These are phyloP conservation scores for Arctium minus DNA, from an alignment of 129 eudicot species.

Conservation along the genomic window DNA sequence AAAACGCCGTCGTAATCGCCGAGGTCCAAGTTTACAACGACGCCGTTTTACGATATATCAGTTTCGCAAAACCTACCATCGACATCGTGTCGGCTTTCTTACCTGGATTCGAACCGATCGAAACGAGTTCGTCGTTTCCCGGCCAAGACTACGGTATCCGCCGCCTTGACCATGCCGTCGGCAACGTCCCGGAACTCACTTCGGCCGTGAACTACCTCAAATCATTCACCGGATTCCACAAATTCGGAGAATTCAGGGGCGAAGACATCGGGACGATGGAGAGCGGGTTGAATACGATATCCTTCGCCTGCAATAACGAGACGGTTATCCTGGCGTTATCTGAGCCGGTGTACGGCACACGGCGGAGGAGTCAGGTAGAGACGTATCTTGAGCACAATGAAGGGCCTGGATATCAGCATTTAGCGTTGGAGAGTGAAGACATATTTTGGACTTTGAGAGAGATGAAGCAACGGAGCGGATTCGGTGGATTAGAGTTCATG, in stretches of 20 bases:
- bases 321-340: conserved; percentile 62
- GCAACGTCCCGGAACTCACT: conserved; percentile 63
- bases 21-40: conserved; percentile 70
- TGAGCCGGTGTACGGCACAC: conserved; percentile 79
- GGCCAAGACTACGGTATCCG: conserved; percentile 55
- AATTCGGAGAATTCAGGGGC: conserved; percentile 66
- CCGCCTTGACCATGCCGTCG: conserved; percentile 75
- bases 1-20: conserved; percentile 29
- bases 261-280: conserved; percentile 84
- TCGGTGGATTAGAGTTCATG: conserved; percentile 96
- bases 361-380: conserved; percentile 88
- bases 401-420: conserved; percentile 87
- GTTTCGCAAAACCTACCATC: conserved; percentile 20
- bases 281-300: conserved; percentile 77
- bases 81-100: conserved; percentile 22
- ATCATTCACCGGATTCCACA: conserved; percentile 78
- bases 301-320: conserved; percentile 65
- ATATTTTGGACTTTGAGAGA: conserved; percentile 77
- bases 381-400: conserved; percentile 89
- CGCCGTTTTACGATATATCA: conserved; percentile 61
- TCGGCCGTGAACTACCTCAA: conserved; percentile 65
- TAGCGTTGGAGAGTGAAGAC: conserved; percentile 73
- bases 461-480: conserved; percentile 62
- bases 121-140: conserved; percentile 6
- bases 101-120: conserved; percentile 57